phyloP scores from a whole-genome alignment of 495 filamentous ascomycete species.

The Penicillium atrosanguineum region DNA sequence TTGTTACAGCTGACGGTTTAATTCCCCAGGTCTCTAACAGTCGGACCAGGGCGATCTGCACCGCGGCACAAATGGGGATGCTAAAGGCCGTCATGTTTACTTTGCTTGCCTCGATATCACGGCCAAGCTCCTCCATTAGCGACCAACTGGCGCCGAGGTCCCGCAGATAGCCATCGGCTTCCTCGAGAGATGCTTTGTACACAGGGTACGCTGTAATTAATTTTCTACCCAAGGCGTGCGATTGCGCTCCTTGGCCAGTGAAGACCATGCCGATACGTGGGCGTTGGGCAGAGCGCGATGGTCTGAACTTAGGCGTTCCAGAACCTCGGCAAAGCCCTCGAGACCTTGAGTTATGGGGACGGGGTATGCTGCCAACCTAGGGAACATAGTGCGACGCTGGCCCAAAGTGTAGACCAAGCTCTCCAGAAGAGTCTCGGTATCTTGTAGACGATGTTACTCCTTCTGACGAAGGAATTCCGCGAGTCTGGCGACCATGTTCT shows the following conservation, averaged over 20 bases:
- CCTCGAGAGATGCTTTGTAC: constrained; percentile 17
- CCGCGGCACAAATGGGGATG: constrained; percentile 25
- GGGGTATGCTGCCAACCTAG: not conserved
- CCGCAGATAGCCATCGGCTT: constrained; percentile 12
- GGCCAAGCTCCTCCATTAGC: constrained; percentile 18
- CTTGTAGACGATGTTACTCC: no score
- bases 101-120: not conserved
- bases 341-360: not conserved
- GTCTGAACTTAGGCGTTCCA: not conserved
- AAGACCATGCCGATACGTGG: constrained; percentile 30
- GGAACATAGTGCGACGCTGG: not conserved
- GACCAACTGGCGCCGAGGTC: constrained; percentile 18
- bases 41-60: constrained; percentile 30
- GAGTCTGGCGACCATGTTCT: no score
- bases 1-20: constrained; percentile 19
- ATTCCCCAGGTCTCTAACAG: constrained; percentile 29
- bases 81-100: constrained; percentile 18
- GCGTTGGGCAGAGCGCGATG: not conserved
- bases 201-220: constrained; percentile 20
- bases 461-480: no score
- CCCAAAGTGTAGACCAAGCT: not conserved
- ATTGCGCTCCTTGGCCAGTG: constrained; percentile 44
- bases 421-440: not conserved
- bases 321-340: not conserved
- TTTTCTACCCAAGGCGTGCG: constrained; percentile 30